Conservation (phyloP, 257 asterid genomes). For the Sherardia arvensis region DNA sequence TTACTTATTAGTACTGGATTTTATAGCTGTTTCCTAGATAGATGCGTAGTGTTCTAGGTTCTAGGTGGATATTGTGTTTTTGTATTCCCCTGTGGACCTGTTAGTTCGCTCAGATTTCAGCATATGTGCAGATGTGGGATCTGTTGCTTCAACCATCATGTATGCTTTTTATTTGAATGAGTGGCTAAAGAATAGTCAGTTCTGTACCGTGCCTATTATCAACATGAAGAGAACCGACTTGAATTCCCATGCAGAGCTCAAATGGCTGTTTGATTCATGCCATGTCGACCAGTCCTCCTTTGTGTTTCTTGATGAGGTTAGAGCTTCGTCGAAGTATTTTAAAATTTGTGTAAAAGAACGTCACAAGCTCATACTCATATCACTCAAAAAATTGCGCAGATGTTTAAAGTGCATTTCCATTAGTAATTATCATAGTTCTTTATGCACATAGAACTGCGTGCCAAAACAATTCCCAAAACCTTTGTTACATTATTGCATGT, state of each 20-base stretch:
- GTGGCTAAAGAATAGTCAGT: slow-evolving; percentile 32
- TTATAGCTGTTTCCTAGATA: neutral
- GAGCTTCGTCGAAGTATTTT: slow-evolving; percentile 4
- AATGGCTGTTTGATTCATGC: slow-evolving; percentile 71
- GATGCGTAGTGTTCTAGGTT: neutral
- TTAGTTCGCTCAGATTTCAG: slow-evolving; percentile 1
- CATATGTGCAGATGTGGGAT: slow-evolving; percentile 56
- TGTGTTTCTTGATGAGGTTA: slow-evolving; percentile 68
- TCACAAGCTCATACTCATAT: neutral
- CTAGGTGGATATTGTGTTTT: neutral
- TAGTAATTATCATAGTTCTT: neutral
- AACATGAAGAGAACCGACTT: slow-evolving; percentile 61
- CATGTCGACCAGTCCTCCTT: slow-evolving; percentile 55
- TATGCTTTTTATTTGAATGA: slow-evolving; percentile 59
- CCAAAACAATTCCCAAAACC: neutral
- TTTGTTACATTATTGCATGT: neutral
- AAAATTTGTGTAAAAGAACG: neutral
- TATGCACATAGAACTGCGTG: neutral
- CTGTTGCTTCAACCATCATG: slow-evolving; percentile 66
- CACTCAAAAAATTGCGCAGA: neutral
- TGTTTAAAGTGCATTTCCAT: neutral
- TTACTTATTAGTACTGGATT: no score
- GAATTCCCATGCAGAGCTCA: slow-evolving; percentile 44
- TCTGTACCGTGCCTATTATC: slow-evolving; percentile 65
- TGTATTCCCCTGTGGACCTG: neutral